phyloP scores from a whole-genome alignment of 139 green algal genomes.

The Zygnema cylindricum region DNA sequence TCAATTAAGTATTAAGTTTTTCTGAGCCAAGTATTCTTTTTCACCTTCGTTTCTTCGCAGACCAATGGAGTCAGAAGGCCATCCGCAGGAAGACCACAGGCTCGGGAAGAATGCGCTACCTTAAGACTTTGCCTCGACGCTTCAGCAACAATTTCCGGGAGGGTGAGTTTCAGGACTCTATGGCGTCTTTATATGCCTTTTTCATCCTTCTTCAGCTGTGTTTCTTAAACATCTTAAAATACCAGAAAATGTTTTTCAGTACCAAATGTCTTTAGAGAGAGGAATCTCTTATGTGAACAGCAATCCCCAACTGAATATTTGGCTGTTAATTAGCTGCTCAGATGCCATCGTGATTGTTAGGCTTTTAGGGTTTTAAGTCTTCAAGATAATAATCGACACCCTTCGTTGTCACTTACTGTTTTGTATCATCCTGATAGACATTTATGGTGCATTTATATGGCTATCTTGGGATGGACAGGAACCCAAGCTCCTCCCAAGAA shows the following conservation, averaged over 20 bases:
- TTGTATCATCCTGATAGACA: too few relatives aligned
- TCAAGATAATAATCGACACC: too few relatives aligned
- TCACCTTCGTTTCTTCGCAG: too few relatives aligned
- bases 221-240: neutral
- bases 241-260: neutral
- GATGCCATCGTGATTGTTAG: too few relatives aligned
- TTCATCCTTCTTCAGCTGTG: neutral
- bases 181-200: neutral
- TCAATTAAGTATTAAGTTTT: too few relatives aligned
- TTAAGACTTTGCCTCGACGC: conserved; percentile 80
- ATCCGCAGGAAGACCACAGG: conserved; percentile 98
- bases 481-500: conserved; percentile 37
- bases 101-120: conserved; percentile 91
- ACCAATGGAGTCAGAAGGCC: conserved; percentile 94
- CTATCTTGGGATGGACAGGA: neutral
- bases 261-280: neutral
- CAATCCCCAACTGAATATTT: too few relatives aligned
- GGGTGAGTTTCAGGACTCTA: conserved; percentile 22
- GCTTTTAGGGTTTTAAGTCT: too few relatives aligned
- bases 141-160: conserved; percentile 61
- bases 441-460: too few relatives aligned
- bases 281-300: too few relatives aligned
- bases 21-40: too few relatives aligned
- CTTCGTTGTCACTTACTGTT: too few relatives aligned
- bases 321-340: too few relatives aligned